Conservation (phyloP, 139 green algal species). For the Chlamydomonas applanata region DNA sequence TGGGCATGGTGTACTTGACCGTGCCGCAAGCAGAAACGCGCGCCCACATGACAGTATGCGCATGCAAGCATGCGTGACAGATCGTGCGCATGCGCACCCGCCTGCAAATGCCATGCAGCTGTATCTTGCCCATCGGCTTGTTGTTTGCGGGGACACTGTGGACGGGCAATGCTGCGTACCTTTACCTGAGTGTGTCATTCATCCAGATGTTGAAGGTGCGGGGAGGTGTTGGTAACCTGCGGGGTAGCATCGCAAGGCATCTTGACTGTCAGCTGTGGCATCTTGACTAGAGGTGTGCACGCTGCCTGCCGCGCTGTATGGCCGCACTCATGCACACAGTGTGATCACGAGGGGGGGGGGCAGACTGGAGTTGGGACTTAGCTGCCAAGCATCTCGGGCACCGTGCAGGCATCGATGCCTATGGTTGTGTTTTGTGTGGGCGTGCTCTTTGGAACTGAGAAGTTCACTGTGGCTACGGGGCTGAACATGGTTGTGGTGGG, state of each 20-base stretch:
- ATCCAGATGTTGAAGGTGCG: constrained; percentile 94
- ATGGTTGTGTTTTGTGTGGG: constrained; percentile 53
- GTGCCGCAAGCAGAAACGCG: no score
- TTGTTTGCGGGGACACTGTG: constrained; percentile 86
- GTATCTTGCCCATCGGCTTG: constrained; percentile 85
- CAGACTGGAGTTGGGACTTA: no score
- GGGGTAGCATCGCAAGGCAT: neutral
- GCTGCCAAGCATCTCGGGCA: no score
- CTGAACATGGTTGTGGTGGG: constrained; percentile 81
- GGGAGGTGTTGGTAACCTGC: neutral
- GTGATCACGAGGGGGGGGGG: no score
- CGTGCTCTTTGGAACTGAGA: constrained; percentile 72
- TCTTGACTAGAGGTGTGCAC: no score
- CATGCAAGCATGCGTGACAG: constrained; percentile 3
- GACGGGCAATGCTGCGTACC: constrained; percentile 90
- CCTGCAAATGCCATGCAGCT: constrained; percentile 25
- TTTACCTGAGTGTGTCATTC: constrained; percentile 92
- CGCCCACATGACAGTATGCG: neutral
- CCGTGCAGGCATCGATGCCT: constrained; percentile 50
- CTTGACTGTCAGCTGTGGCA: neutral
- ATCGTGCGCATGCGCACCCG: neutral
- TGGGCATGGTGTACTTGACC: neutral
- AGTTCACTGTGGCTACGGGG: constrained; percentile 36
- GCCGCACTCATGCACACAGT: no score
- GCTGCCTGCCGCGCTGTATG: no score